These are phyloP conservation scores for Diaporthe amygdali DNA, from an alignment of 2,329 filamentous ascomycete species.

Conservation along the genomic window DNA sequence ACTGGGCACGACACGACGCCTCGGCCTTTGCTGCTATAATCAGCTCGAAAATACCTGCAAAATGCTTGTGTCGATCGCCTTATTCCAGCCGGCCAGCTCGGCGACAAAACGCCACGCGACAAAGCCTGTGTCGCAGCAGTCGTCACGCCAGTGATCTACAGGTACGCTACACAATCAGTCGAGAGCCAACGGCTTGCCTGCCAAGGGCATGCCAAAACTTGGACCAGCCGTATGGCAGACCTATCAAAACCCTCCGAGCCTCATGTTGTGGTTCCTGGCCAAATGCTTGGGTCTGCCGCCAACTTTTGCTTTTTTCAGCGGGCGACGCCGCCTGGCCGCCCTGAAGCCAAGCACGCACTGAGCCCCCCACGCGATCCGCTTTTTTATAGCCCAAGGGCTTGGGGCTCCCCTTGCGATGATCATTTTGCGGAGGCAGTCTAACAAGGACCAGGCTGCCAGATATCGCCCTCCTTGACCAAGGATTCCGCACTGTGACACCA, in stretches of 20 bases:
- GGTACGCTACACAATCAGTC: constrained; percentile 8
- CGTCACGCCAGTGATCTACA: constrained; percentile 10
- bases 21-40: not conserved
- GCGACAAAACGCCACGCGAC: not conserved
- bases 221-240: not conserved
- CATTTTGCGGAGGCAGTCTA: constrained; percentile 3
- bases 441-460: constrained; percentile 12
- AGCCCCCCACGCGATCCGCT: constrained; percentile 23
- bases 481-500: constrained; percentile 21
- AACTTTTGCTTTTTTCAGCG: not conserved
- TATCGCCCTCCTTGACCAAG: not conserved
- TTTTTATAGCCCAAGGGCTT: constrained; percentile 15
- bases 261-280: not conserved
- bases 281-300: not conserved
- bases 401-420: constrained; percentile 18
- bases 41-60: not conserved
- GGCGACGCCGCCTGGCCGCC: constrained; percentile 1
- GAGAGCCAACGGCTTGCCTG: constrained; percentile 12
- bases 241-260: not conserved
- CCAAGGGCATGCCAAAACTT: not conserved
- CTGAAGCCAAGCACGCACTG: not conserved
- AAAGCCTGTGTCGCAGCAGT: not conserved
- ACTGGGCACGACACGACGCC: not conserved
- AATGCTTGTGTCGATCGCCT: not conserved
- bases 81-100: not conserved